These are phyloP conservation scores for Yamadazyma blattariae DNA, from an alignment of 1,139 yeast genomes.

Conservation along the genomic window DNA sequence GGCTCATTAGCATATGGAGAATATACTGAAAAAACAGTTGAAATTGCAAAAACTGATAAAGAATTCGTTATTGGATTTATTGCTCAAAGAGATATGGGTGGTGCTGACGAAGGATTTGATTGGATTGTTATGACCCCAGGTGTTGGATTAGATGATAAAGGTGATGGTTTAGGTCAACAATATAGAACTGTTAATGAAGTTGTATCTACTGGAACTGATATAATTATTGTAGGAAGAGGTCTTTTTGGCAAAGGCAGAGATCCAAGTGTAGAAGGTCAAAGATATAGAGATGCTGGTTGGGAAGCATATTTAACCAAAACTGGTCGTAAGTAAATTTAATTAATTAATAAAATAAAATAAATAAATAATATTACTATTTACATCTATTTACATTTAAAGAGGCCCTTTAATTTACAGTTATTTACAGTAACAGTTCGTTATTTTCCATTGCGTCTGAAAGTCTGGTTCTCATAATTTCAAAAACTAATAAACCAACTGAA, in stretches of 20 bases:
- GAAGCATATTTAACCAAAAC: slow-evolving; percentile 63
- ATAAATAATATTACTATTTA: too few relatives aligned
- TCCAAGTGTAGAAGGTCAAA: slow-evolving; percentile 78
- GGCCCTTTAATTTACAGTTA: too few relatives aligned
- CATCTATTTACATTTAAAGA: too few relatives aligned
- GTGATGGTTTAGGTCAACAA: slow-evolving; percentile 96
- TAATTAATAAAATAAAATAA: background rate
- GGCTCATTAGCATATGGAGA: slow-evolving; percentile 93
- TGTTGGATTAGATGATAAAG: slow-evolving; percentile 94
- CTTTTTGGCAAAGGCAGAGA: slow-evolving; percentile 95
- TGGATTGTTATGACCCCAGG: slow-evolving; percentile 98
- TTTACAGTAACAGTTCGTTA: too few relatives aligned
- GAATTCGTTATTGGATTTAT: slow-evolving; percentile 95
- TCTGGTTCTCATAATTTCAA: slow-evolving; percentile 73
- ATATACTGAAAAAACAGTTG: slow-evolving; percentile 82
- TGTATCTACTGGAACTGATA: slow-evolving; percentile 77
- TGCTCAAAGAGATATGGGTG: slow-evolving; percentile 89
- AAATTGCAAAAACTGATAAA: slow-evolving; percentile 81
- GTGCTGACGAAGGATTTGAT: slow-evolving; percentile 79
- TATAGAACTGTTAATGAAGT: slow-evolving; percentile 91
- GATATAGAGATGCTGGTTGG: slow-evolving; percentile 96
- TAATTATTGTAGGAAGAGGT: slow-evolving; percentile 97
- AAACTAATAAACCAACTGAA: slow-evolving; percentile 76
- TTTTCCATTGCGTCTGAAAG: slow-evolving; percentile 23
- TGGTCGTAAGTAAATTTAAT: slow-evolving; percentile 5